phyloP scores from a whole-genome alignment of 805 yeast species.

The Metschnikowia kofuensis region DNA sequence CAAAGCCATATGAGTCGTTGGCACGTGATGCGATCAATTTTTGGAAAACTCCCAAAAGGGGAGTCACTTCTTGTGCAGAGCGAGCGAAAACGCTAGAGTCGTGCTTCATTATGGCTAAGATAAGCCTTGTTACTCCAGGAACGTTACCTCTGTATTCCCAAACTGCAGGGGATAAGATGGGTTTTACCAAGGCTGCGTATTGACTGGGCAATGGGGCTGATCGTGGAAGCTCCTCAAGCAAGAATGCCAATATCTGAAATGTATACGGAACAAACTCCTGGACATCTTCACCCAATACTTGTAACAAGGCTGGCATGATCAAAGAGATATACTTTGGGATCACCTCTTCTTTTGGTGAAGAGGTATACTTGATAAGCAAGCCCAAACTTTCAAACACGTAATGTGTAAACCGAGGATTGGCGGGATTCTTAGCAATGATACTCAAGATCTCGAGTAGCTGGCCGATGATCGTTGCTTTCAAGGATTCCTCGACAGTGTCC shows the following conservation, averaged over 20 bases:
- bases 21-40: constrained; percentile 81
- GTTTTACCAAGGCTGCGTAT: constrained; percentile 67
- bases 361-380: constrained; percentile 56
- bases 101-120: constrained; percentile 61
- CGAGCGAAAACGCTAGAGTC: constrained; percentile 40
- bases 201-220: constrained; percentile 55
- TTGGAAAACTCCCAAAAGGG: constrained; percentile 95
- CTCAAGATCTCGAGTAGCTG: constrained; percentile 69
- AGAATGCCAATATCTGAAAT: constrained; percentile 82
- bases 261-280: constrained; percentile 93
- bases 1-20: constrained; percentile 82
- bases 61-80: constrained; percentile 48
- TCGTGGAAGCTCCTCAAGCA: constrained; percentile 60
- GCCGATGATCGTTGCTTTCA: constrained; percentile 48
- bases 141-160: constrained; percentile 95
- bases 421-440: constrained; percentile 81
- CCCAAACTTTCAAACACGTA: constrained; percentile 88
- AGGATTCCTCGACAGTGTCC: constrained; percentile 48
- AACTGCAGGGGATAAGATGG: constrained; percentile 81
- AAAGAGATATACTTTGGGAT: constrained; percentile 40
- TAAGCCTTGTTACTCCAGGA: constrained; percentile 84
- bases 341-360: constrained; percentile 20
- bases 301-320: constrained; percentile 65
- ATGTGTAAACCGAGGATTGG: constrained; percentile 92
- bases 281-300: constrained; percentile 74